Evolutionary conservation across 2,329 filamentous ascomycete species (phyloP).

Genomic region (Trichoderma oligosporum): DNA sequence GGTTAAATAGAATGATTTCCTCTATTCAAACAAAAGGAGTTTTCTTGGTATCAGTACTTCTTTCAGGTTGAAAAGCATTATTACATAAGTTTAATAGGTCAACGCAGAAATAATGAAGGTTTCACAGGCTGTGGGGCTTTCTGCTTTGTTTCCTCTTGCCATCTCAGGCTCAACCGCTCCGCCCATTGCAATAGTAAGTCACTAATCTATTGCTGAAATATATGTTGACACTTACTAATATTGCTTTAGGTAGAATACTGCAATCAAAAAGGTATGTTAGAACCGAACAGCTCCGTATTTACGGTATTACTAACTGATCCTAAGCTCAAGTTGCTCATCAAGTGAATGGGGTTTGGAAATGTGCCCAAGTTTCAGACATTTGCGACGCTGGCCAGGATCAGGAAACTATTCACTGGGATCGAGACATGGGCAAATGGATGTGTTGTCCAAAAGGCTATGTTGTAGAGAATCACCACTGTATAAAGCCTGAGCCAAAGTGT

Average conservation of each 20-base stretch:
- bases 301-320: background rate
- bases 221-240: background rate
- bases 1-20: too few species aligned
- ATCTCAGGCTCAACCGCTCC: background rate
- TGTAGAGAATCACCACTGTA: background rate
- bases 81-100: too few species aligned
- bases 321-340: constrained; percentile 1
- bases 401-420: background rate
- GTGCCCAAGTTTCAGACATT: background rate
- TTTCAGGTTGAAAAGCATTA: too few species aligned
- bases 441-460: background rate
- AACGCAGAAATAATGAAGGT: background rate
- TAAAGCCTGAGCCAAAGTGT: background rate
- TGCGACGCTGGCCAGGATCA: background rate
- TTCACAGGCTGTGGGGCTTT: background rate
- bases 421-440: background rate
- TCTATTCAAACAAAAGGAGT: too few species aligned
- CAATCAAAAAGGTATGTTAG: background rate
- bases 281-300: background rate
- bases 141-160: background rate
- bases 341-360: constrained; percentile 6
- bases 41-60: too few species aligned
- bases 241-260: background rate
- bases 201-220: background rate
- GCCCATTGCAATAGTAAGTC: background rate